Evolutionary conservation across 2,329 filamentous ascomycete genomes (phyloP).

Genomic region (Colletotrichum sp.): DNA sequence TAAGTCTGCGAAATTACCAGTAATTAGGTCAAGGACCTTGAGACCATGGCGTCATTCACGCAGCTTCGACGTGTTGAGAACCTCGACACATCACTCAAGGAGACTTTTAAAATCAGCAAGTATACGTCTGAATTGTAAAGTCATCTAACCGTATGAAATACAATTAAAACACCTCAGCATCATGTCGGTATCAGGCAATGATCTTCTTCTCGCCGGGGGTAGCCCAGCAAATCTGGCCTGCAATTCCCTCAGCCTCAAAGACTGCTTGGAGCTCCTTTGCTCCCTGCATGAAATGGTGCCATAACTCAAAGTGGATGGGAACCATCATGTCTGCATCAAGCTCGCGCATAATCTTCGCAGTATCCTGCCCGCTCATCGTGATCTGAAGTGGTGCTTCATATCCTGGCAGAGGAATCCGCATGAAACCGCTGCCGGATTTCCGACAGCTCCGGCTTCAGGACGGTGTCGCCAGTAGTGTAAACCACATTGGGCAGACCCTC

Average conservation of each 20-base stretch:
- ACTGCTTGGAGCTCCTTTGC: conserved; percentile 30
- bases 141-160: too few species aligned
- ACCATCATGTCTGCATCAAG: conserved; percentile 45
- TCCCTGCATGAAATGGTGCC: conserved; percentile 47
- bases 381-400: not conserved
- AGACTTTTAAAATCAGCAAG: too few species aligned
- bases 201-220: conserved; percentile 25
- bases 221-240: conserved; percentile 38
- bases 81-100: too few species aligned
- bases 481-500: not conserved
- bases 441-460: not conserved
- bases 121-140: too few species aligned
- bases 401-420: not conserved
- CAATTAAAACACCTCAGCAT: too few species aligned
- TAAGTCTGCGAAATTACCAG: too few species aligned
- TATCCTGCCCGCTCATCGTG: conserved; percentile 49
- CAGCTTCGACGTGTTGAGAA: too few species aligned
- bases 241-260: conserved; percentile 38
- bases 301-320: conserved; percentile 50
- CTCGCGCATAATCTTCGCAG: conserved; percentile 39
- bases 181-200: too few species aligned
- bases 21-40: too few species aligned
- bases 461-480: not conserved
- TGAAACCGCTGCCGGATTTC: not conserved
- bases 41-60: too few species aligned